Evolutionary conservation across 768 basidiomycete genomes (phyloP).

Genomic region (Pleurotus cornucopiae): DNA sequence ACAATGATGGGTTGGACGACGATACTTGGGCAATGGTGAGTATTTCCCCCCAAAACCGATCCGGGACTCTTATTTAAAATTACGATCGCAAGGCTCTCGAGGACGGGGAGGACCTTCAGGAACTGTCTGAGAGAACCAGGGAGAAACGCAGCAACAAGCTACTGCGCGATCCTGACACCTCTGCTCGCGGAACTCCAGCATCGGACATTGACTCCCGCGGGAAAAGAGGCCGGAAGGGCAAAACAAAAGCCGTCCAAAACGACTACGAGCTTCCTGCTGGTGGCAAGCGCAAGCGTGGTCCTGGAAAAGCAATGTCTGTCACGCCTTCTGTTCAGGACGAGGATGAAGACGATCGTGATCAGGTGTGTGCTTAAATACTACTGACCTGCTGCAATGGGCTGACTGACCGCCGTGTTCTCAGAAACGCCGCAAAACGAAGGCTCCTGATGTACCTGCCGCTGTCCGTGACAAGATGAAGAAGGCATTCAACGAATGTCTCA

Average conservation of each 20-base stretch:
- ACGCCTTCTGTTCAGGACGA: slow-evolving; percentile 77
- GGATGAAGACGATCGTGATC: slow-evolving; percentile 72
- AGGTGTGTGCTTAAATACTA: slow-evolving; percentile 35
- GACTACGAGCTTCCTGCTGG: slow-evolving; percentile 36
- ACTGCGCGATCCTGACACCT: slow-evolving; percentile 53
- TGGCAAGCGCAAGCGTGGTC: slow-evolving; percentile 64
- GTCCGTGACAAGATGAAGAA: slow-evolving; percentile 80
- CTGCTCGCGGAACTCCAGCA: slow-evolving; percentile 59
- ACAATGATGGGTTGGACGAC: slow-evolving; percentile 91
- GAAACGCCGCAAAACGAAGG: slow-evolving; percentile 85
- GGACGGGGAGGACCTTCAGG: slow-evolving; percentile 77
- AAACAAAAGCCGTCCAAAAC: slow-evolving; percentile 38
- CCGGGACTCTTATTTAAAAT: background rate
- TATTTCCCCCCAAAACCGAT: slow-evolving; percentile 5
- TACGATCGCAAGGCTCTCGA: slow-evolving; percentile 54
- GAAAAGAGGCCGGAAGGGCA: slow-evolving; percentile 62
- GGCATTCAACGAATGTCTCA: slow-evolving; percentile 71
- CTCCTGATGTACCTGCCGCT: slow-evolving; percentile 49
- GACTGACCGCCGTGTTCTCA: slow-evolving; percentile 20
- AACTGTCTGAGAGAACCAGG: slow-evolving; percentile 60
- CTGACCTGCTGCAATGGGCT: slow-evolving; percentile 7
- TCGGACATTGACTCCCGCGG: slow-evolving; percentile 57
- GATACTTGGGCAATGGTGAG: slow-evolving; percentile 87
- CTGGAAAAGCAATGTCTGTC: slow-evolving; percentile 66
- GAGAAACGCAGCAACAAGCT: slow-evolving; percentile 64